Percentiles rank a stretch among this genome's conserved stretches.
These are phyloP conservation scores for Ophiostoma tasmaniense DNA, from an alignment of 2,329 filamentous ascomycete species.

Conservation along the genomic window DNA sequence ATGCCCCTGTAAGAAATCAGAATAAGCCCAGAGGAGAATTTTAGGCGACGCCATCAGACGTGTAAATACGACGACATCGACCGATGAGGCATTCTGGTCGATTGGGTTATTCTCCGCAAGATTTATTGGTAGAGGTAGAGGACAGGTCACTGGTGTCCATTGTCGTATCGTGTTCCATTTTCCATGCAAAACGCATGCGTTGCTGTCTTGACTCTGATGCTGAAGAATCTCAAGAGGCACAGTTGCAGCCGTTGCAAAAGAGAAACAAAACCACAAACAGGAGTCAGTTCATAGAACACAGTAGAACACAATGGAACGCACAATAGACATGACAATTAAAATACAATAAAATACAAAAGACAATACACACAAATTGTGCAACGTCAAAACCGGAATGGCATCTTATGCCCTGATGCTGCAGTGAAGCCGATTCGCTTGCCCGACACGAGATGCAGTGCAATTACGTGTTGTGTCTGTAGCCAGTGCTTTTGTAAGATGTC, in stretches of 20 bases:
- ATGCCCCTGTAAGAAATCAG: too few relatives aligned
- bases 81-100: not conserved
- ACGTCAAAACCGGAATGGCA: constrained; percentile 12
- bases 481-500: not conserved
- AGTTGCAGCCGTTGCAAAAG: not conserved
- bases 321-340: too few relatives aligned
- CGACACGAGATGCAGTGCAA: constrained; percentile 1
- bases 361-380: not conserved
- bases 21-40: not conserved
- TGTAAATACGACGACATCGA: constrained; percentile 3
- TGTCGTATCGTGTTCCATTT: not conserved
- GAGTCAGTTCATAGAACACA: not conserved
- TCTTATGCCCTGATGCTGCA: not conserved
- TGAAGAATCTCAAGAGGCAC: not conserved
- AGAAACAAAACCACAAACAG: not conserved
- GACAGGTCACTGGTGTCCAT: too few relatives aligned
- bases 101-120: not conserved
- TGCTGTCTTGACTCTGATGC: too few relatives aligned
- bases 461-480: not conserved
- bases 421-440: constrained; percentile 8
- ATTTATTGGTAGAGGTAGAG: too few relatives aligned
- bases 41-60: not conserved
- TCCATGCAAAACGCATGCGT: not conserved
- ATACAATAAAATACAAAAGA: not conserved
- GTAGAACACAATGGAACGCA: not conserved